These are phyloP conservation scores for Botrytis hyacinthi DNA, from an alignment of 2,329 filamentous ascomycete species.

Conservation along the genomic window DNA sequence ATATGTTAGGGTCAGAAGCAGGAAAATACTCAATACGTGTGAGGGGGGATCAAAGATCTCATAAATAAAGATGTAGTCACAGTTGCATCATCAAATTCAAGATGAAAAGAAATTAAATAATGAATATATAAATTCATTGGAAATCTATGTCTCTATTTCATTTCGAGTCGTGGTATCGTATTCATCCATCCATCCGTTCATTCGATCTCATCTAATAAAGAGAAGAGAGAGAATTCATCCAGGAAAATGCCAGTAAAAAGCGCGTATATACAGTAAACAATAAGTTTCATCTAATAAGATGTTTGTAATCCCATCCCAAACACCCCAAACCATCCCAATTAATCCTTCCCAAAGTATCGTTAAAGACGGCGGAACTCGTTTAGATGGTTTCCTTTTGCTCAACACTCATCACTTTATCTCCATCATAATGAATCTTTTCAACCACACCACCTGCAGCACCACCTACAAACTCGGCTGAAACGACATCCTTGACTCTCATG, in stretches of 20 bases:
- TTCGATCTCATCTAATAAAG: background rate
- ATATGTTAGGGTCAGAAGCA: background rate
- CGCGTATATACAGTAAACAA: background rate
- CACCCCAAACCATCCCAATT: background rate
- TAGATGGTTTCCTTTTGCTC: slow-evolving; percentile 11
- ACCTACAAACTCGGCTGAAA: slow-evolving; percentile 24
- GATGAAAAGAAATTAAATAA: background rate
- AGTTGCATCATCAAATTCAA: background rate
- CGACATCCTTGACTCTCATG: slow-evolving; percentile 38
- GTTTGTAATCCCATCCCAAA: background rate
- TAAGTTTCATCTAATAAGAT: background rate
- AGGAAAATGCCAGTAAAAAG: background rate
- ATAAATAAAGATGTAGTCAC: background rate
- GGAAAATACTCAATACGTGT: background rate
- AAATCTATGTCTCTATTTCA: background rate
- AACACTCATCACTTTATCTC: slow-evolving; percentile 18
- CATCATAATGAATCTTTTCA: slow-evolving; percentile 26
- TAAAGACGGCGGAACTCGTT: background rate
- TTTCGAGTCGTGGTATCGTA: background rate
- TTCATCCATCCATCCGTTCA: background rate
- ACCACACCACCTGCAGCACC: slow-evolving; percentile 32
- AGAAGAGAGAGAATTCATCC: background rate
- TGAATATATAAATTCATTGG: background rate
- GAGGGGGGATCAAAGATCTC: background rate
- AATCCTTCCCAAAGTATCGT: too few species aligned